Conservation (phyloP, 2,329 filamentous ascomycete genomes). For the Clarireedia sp. region DNA sequence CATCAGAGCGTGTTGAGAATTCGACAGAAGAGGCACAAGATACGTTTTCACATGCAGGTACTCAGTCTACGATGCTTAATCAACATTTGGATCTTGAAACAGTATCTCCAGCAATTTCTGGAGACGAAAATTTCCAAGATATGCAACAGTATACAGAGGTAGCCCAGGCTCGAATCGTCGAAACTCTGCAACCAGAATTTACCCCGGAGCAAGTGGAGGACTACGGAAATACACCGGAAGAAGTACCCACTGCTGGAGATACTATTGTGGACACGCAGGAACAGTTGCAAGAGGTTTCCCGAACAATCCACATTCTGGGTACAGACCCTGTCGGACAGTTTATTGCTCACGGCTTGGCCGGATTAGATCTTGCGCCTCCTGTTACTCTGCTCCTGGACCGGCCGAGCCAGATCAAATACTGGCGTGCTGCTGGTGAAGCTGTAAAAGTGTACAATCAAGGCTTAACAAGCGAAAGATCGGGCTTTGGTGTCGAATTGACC, state of each 20-base stretch:
- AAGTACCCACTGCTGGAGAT: background rate
- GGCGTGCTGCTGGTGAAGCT: constrained; percentile 38
- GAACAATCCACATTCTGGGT: constrained; percentile 55
- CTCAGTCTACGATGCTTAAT: no score
- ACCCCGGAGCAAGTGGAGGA: no score
- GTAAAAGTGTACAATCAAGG: constrained; percentile 39
- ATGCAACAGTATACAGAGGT: no score
- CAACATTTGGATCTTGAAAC: no score
- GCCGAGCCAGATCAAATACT: constrained; percentile 34
- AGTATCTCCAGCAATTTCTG: no score
- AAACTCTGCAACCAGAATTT: no score
- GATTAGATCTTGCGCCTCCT: constrained; percentile 50
- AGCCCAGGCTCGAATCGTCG: no score
- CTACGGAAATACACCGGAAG: no score
- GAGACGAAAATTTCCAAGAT: no score
- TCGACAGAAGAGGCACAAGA: no score
- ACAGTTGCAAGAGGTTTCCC: background rate
- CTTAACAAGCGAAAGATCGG: constrained; percentile 30
- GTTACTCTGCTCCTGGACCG: constrained; percentile 55
- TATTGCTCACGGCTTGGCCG: constrained; percentile 56
- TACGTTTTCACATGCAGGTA: no score
- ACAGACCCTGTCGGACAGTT: constrained; percentile 56
- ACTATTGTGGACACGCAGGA: background rate
- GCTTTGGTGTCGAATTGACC: constrained; percentile 27
- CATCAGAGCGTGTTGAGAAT: no score